Percentiles rank a stretch among this genome's conserved stretches.
phyloP scores from a whole-genome alignment of 352 stramenopile species.

The Globisporangium paddicum region DNA sequence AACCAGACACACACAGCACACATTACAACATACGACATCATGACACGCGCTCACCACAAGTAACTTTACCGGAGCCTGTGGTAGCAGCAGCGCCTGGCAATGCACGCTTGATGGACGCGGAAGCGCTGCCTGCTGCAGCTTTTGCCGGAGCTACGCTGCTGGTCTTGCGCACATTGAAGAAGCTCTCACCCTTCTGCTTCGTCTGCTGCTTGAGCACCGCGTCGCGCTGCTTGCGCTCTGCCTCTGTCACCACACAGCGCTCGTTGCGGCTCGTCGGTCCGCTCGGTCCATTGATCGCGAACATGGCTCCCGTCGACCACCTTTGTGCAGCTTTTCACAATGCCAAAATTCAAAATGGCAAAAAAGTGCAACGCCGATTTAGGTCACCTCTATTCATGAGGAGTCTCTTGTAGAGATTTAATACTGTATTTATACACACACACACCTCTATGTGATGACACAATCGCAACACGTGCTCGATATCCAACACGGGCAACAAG shows the following conservation, averaged over 20 bases:
- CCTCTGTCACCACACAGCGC: conserved; percentile 31
- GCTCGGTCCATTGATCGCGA: conserved; percentile 70
- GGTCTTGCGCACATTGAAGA: conserved; percentile 25
- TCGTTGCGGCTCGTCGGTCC: conserved; percentile 57
- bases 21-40: background rate
- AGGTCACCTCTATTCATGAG: background rate
- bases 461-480: background rate
- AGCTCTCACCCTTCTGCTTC: conserved; percentile 30
- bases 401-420: too few species aligned
- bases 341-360: conserved; percentile 2
- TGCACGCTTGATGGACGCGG: background rate
- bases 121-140: background rate
- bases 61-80: background rate
- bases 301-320: too few species aligned
- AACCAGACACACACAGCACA: background rate
- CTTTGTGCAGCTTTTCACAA: conserved; percentile 2
- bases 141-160: background rate
- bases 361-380: background rate
- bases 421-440: too few species aligned
- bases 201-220: conserved; percentile 23
- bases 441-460: background rate
- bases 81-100: background rate
- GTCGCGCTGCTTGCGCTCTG: conserved; percentile 19
- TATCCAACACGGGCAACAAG: background rate
- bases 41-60: background rate